Base-by-base conservation (phyloP, 2,329 filamentous ascomycete genomes). In the Colletotrichum australisinense region DNA sequence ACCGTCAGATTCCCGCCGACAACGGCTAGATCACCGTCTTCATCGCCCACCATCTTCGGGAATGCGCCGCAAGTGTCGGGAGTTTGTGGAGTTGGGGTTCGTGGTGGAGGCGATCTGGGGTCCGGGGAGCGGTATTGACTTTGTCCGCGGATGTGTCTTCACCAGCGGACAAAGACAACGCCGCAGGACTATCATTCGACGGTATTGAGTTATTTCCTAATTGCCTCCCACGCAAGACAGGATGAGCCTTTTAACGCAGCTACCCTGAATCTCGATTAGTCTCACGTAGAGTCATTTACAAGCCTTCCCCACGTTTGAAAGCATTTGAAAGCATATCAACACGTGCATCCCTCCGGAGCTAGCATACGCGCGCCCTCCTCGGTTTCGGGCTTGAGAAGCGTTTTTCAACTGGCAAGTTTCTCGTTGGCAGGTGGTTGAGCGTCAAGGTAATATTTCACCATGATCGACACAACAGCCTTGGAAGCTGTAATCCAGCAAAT, bases 101-200 rank as follows among this genome's bases (percentile, higher is more conserved):
- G 24, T 62, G 32, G 63, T 58, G 64, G 57, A 52, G 69, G 69
- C 52, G 67, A 71, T 70, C 67, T 59, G 68, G 63, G 68, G 68
- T 71, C 63, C 28, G 26, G 63, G 68, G 63, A 26, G 64, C 69
- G 69, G 69, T 16, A 14, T 57, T 63, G 42, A 11, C 6, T 38
- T 24, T 38, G 22, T 53, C 69, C 69, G 69, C 65, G 26, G 12
- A 1, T 3, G 11, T 24, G 1, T 11, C 58, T 52, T 35, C 4
- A 3, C 11, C 4, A 12, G 69, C 69, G 69, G 69, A 58, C 11
- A 42, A 72, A 69, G 58, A 19, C 19, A 63, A 53, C 8, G 30
- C 69, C 69, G 64, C 30, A 32, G 5, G 22, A 16, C 11, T 38
- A 26, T 19, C 5, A 49, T 49, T 49, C 19, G 19, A 24, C 60